These are phyloP conservation scores for Sanghuangporus weigelae DNA, from an alignment of 1,284 basidiomycete species.

Conservation along the genomic window DNA sequence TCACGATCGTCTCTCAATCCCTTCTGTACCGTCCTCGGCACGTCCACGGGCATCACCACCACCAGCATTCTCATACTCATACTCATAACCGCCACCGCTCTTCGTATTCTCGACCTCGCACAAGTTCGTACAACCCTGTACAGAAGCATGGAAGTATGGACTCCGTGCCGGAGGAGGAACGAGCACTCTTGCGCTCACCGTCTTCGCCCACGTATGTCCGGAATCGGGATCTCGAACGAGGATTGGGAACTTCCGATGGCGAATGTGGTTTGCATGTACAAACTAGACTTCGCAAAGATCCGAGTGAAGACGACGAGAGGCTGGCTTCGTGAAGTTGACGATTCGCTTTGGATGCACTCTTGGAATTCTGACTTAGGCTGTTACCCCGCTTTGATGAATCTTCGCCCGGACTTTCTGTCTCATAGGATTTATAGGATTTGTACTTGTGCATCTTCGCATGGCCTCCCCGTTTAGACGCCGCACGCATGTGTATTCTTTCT, in stretches of 20 bases:
- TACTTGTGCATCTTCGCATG: too few species aligned
- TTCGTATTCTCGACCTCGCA: background rate
- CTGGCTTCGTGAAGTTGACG: background rate
- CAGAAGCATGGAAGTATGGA: background rate
- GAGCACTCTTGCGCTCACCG: background rate
- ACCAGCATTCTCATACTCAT: background rate
- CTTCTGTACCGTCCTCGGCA: constrained; percentile 38
- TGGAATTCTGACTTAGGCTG: too few species aligned
- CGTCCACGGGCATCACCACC: background rate
- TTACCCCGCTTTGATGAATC: too few species aligned
- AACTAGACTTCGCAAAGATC: background rate
- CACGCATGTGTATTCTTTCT: background rate
- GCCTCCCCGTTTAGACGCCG: background rate
- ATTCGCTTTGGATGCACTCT: too few species aligned
- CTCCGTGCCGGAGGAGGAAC: constrained; percentile 1
- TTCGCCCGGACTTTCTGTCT: too few species aligned
- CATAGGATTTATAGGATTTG: background rate
- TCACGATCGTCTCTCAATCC: constrained; percentile 73
- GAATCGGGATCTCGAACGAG: background rate
- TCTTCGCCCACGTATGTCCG: background rate
- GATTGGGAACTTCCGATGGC: background rate
- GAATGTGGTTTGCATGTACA: background rate
- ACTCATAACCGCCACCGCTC: background rate
- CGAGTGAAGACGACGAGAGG: background rate
- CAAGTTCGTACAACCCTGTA: background rate